Evolutionary conservation across 768 basidiomycete species (phyloP), one percentile per base, ranked within the genome.

Genomic region (Thelephora aurantiotincta): DNA sequence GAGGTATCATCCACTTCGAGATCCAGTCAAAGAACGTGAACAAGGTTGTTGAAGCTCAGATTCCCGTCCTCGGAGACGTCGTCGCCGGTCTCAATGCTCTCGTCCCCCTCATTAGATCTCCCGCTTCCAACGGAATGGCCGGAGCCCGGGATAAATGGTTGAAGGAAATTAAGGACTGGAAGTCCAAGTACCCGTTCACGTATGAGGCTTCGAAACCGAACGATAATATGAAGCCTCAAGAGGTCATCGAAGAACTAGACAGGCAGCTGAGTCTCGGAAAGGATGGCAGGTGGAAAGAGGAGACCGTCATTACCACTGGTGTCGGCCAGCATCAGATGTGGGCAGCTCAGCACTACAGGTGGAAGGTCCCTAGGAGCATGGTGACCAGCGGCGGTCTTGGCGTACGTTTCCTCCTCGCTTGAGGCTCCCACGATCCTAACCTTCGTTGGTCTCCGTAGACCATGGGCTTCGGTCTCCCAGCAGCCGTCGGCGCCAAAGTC

Each of bases 291-390:
- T 75, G 69, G 63, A 94, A 98, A 68, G 83, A 88, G 49, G 79
- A 97, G 19, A 75, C 96, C 35, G 67, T 99, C 58, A 66, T 99
- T 46, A 65, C 89, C 11, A 99, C 96, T 13, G 96, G 96, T 55
- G 96, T 99, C 18, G 96, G 96, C 6, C 96, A 99, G 63, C 96
- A 98, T 67, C 94, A 99, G 66, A 98, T 98, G 96, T 98, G 91
- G 92, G 94, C 94, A 1, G 89, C 88, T 36, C 96, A 99, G 63
- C 73, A 82, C 62, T 98, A 78, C 66, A 73, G 93, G 50, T 99
- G 93, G 93, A 84, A 68, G 51, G 67, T 82, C 44, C 96, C 96
- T 0, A 73, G 81, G 36, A 74, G 87, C 42, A 74, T 97, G 82
- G 80, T 94, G 47, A 90, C 92, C 12, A 92, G 88, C 33, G 94